Evolutionary conservation across 148 eudicot species (phyloP).

Genomic region (Rhododendron henanense): DNA sequence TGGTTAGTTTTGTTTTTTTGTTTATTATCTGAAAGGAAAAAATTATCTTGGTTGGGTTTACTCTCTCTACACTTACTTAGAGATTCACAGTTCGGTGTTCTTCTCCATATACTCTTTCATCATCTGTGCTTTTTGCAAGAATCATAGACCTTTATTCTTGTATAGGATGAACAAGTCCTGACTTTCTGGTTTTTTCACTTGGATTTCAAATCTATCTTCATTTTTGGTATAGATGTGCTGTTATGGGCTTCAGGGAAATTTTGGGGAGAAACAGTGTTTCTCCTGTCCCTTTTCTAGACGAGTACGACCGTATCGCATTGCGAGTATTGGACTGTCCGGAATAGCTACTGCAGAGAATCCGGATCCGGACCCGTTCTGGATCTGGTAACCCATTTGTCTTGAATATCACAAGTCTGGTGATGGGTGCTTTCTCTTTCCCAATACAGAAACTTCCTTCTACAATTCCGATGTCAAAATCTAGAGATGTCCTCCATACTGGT

Average conservation of each 20-base stretch:
- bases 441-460: neutral
- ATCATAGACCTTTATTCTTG: neutral
- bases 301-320: neutral
- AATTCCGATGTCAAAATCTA: slow-evolving; percentile 4
- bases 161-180: neutral
- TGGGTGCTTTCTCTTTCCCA: slow-evolving; percentile 15
- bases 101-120: neutral
- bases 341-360: neutral
- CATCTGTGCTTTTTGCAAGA: neutral
- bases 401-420: slow-evolving; percentile 11
- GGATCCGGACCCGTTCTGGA: slow-evolving; percentile 5
- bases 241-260: slow-evolving; percentile 3
- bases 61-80: neutral
- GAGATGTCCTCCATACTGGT: slow-evolving; percentile 1
- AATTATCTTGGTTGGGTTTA: neutral
- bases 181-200: neutral
- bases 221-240: neutral
- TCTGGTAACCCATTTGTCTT: neutral
- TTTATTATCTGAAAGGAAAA: neutral
- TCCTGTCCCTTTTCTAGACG: neutral
- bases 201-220: neutral
- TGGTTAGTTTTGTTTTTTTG: neutral
- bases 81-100: neutral
- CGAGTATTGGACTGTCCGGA: neutral
- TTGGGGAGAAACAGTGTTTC: neutral